Evolutionary conservation across 352 stramenopile species (phyloP), one percentile per base, ranked within the genome.

Genomic region (Phytophthora europaea): DNA sequence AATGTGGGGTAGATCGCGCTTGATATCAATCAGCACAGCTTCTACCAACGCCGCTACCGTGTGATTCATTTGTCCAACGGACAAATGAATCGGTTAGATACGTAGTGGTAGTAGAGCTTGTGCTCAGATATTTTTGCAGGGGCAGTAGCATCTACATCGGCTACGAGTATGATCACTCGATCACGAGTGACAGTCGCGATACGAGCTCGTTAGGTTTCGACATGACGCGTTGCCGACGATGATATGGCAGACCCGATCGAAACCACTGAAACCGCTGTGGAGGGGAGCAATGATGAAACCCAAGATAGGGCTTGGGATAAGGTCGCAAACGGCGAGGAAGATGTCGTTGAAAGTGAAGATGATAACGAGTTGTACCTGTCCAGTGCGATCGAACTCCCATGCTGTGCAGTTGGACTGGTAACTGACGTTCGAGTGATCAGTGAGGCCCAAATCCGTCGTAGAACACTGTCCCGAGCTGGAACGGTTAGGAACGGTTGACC

Each of bases 21-120:
- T 55, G 9, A 81, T 72, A 22, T 33, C 28, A 33, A 66, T 34
- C 13, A 83, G 10, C 0, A 83, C 47, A 31, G 72, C 69, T 59
- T 85, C 76, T 3, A 80, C 23, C 38, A 85, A 64, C 4, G 67
- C 70, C 8, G 73, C 12, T 18, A 57, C 58, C 3, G 58, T 26
- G 26, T 54, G 15, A 6, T 55, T 56, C 13, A 22, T 5, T 43
- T 65, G 6, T n/a, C 16, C n/a, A n/a, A n/a, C n/a, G n/a, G n/a
- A n/a, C n/a, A n/a, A n/a, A n/a, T n/a, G n/a, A n/a, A n/a, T n/a
- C n/a, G 18, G 5, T 38, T 45, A 6, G 45, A 65, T 47, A 65
- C 6, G n/a, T 65, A 48, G 26, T 47, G 18, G n/a, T 58, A 66
- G 33, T 66, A 56, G 6, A 66, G 38, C 43, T 65, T 65, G 40